phyloP scores from a whole-genome alignment of 2,329 filamentous ascomycete genomes.

The Sarocladiaceae sp. region DNA sequence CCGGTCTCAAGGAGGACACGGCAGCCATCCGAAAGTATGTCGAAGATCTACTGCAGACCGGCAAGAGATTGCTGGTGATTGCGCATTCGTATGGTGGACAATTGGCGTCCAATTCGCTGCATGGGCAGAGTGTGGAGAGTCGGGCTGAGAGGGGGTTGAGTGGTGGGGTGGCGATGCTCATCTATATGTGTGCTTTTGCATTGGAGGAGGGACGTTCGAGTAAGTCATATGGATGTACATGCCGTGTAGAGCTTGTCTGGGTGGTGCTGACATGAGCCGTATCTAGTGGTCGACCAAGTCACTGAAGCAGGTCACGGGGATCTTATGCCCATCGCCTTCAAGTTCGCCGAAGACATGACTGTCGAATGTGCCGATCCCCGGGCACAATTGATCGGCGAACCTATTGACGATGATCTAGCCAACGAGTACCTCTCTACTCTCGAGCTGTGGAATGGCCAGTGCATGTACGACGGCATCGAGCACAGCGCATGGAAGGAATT shows the following conservation, averaged over 20 bases:
- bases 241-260: no score
- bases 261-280: no score
- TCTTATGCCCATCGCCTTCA: not conserved
- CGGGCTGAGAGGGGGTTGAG: not conserved
- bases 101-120: not conserved
- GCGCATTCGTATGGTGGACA: constrained; percentile 9
- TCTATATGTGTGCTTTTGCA: constrained; percentile 8
- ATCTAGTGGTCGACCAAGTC: not conserved
- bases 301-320: not conserved
- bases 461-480: not conserved
- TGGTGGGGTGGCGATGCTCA: not conserved
- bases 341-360: not conserved
- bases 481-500: not conserved
- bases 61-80: not conserved
- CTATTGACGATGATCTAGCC: not conserved
- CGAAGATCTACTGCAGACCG: not conserved
- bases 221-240: not conserved
- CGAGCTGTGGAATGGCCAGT: not conserved
- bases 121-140: not conserved
- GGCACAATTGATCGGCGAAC: not conserved
- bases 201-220: not conserved
- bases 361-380: not conserved
- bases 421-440: not conserved
- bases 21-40: not conserved
- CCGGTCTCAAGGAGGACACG: not conserved